Conservation (phyloP, 768 basidiomycete genomes). For the Hydnomerulius pinastri region DNA sequence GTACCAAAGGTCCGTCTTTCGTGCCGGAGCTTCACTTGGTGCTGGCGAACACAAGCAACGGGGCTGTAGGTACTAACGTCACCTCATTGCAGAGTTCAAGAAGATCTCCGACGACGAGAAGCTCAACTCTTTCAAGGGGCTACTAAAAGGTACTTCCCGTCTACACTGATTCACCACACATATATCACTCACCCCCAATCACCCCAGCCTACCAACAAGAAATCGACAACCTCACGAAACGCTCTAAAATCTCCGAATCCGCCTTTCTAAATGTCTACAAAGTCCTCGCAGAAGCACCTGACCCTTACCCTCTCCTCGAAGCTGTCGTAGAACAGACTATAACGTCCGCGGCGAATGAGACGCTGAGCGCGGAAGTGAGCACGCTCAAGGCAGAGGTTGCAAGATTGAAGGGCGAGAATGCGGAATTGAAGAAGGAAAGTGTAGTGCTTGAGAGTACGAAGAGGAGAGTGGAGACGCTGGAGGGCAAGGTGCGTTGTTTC, state of each 20-base stretch:
- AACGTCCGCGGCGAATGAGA: slow-evolving; percentile 47
- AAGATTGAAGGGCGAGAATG: slow-evolving; percentile 79
- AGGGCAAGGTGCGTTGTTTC: slow-evolving; percentile 66
- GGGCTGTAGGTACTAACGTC: no score
- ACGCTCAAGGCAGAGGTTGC: slow-evolving; percentile 75
- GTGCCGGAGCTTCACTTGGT: background rate
- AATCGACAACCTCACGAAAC: slow-evolving; percentile 92
- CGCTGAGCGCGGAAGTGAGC: slow-evolving; percentile 61
- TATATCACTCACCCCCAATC: background rate
- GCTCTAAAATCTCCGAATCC: slow-evolving; percentile 90
- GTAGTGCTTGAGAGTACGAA: slow-evolving; percentile 64
- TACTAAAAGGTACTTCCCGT: slow-evolving; percentile 71
- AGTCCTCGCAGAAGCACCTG: slow-evolving; percentile 93
- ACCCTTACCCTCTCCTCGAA: slow-evolving; percentile 95
- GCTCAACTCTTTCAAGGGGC: slow-evolving; percentile 79
- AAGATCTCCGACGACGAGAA: slow-evolving; percentile 92
- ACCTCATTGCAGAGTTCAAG: slow-evolving; percentile 94
- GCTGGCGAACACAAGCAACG: no score
- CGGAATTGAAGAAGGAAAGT: slow-evolving; percentile 74
- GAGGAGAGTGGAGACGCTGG: slow-evolving; percentile 79
- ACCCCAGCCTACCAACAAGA: slow-evolving; percentile 88
- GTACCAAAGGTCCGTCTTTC: slow-evolving; percentile 75
- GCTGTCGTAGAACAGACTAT: slow-evolving; percentile 96
- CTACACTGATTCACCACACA: background rate
- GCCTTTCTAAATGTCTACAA: slow-evolving; percentile 98